Percentiles rank a stretch among this genome's conserved stretches.
phyloP scores from a whole-genome alignment of 2,329 filamentous ascomycete species.

The Lecanosticta acicola region DNA sequence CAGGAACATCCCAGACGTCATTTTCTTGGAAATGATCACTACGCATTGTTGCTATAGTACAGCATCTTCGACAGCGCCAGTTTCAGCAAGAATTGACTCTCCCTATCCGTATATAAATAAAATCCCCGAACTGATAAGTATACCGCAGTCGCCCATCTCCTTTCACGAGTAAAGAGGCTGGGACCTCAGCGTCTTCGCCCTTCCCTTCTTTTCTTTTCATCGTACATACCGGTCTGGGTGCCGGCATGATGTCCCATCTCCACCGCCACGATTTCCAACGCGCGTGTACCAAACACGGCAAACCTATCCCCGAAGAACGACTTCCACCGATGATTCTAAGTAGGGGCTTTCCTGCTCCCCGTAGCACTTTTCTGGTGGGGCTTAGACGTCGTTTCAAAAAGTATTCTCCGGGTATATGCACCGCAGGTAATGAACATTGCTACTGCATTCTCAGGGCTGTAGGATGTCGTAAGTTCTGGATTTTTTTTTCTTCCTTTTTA shows the following conservation, averaged over 20 bases:
- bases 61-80: too few relatives aligned
- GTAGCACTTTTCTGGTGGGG: conserved; percentile 45
- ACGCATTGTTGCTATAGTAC: too few relatives aligned
- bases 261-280: conserved; percentile 20
- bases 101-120: too few relatives aligned
- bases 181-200: conserved; percentile 23
- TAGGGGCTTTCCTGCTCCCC: conserved; percentile 38
- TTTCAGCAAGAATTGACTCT: too few relatives aligned
- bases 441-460: conserved; percentile 37
- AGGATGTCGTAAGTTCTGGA: conserved; percentile 37
- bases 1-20: too few relatives aligned
- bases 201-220: conserved; percentile 27
- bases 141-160: conserved; percentile 25
- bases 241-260: conserved; percentile 18
- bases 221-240: conserved; percentile 23
- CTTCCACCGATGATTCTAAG: conserved; percentile 42
- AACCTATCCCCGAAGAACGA: conserved; percentile 38
- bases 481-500: too few relatives aligned
- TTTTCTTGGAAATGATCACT: too few relatives aligned
- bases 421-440: conserved; percentile 39
- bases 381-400: conserved; percentile 37
- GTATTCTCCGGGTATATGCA: conserved; percentile 38
- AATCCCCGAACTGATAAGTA: too few relatives aligned
- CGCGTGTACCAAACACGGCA: conserved; percentile 17
- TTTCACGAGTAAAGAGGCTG: conserved; percentile 26